Evolutionary conservation across 2,329 filamentous ascomycete species (phyloP).

Genomic region (Teratosphaeriaceae sp.): DNA sequence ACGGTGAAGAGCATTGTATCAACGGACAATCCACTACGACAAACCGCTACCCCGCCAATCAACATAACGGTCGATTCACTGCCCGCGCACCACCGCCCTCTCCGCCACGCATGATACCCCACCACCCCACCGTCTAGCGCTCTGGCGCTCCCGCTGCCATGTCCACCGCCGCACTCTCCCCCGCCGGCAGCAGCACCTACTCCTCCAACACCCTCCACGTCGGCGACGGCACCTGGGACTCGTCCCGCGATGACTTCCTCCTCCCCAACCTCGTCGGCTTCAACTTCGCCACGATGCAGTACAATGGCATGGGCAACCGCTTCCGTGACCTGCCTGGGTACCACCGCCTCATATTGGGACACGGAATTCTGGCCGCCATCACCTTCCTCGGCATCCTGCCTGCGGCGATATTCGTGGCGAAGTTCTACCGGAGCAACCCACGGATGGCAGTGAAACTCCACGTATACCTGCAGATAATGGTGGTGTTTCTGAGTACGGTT

Average conservation of each 20-base stretch:
- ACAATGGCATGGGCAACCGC: constrained; percentile 83
- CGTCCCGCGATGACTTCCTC: constrained; percentile 67
- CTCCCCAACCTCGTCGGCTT: constrained; percentile 69
- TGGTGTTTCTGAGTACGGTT: constrained; percentile 60
- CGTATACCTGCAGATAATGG: constrained; percentile 66
- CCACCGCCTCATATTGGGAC: constrained; percentile 61
- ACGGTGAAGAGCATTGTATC: too few relatives aligned
- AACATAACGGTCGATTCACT: too few relatives aligned
- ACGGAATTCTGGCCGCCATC: constrained; percentile 65
- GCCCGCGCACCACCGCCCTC: too few relatives aligned
- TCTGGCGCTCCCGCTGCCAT: too few relatives aligned
- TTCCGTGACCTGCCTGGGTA: constrained; percentile 65
- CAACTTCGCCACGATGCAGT: constrained; percentile 75
- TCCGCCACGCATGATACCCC: too few relatives aligned
- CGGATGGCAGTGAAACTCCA: constrained; percentile 61
- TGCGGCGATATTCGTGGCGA: constrained; percentile 63
- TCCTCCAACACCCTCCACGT: constrained; percentile 67
- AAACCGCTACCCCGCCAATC: too few relatives aligned
- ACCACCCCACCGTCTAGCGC: too few relatives aligned
- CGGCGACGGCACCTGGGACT: constrained; percentile 80
- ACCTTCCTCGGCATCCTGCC: constrained; percentile 71
- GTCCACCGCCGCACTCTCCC: constrained; percentile 44
- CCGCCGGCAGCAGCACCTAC: constrained; percentile 67
- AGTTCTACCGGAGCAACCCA: constrained; percentile 56
- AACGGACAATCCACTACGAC: too few relatives aligned